These are phyloP conservation scores for Boletus huronensis DNA, from an alignment of 768 basidiomycete genomes.

Conservation along the genomic window DNA sequence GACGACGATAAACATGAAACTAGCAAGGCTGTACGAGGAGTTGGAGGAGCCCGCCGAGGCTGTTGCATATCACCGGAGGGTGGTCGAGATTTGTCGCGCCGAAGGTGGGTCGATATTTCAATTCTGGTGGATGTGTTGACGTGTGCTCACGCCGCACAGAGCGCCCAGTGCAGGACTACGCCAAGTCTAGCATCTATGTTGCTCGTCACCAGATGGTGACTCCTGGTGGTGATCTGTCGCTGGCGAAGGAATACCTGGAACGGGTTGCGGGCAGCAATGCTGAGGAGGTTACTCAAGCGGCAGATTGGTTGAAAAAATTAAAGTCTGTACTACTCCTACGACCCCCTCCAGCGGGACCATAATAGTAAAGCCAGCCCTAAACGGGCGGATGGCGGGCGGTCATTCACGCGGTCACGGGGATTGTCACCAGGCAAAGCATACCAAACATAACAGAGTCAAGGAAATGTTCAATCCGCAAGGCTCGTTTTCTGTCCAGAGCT, in stretches of 20 bases:
- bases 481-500: conserved; percentile 30
- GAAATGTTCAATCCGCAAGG: conserved; percentile 31
- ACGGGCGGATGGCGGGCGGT: conserved; percentile 11
- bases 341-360: conserved; percentile 5
- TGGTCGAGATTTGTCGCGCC: conserved; percentile 58
- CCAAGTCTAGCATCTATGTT: conserved; percentile 80
- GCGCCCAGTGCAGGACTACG: conserved; percentile 72
- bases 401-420: conserved; percentile 38
- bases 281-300: conserved; percentile 73
- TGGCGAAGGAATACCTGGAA: conserved; percentile 74
- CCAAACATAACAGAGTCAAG: conserved; percentile 36
- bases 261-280: conserved; percentile 74
- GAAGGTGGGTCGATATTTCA: conserved; percentile 39
- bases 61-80: conserved; percentile 74
- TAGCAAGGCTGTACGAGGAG: conserved; percentile 68
- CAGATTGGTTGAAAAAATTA: conserved; percentile 64
- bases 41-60: conserved; percentile 67
- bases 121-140: conserved; percentile 5
- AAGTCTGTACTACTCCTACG: conserved; percentile 35
- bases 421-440: conserved; percentile 35
- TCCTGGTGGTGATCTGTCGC: conserved; percentile 57
- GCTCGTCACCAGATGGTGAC: conserved; percentile 72
- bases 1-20: conserved; percentile 64
- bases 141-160: conserved; percentile 33
- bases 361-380: conserved; percentile 29